Evolutionary conservation across 495 filamentous ascomycete species (phyloP).

Genomic region (Tuber calosporum): DNA sequence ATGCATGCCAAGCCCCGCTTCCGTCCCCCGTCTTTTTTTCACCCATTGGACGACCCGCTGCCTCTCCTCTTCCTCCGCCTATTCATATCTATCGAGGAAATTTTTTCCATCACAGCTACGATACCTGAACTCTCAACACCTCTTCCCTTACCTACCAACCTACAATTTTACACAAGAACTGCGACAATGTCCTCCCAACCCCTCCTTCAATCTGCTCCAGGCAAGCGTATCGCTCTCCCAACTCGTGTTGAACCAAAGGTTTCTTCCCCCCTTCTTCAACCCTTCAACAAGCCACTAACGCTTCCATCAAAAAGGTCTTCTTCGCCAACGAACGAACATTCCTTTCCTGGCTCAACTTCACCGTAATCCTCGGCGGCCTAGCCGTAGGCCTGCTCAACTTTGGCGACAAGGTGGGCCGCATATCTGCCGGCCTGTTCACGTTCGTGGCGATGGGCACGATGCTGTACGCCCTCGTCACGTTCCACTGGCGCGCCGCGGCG

Average conservation of each 20-base stretch:
- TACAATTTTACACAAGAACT: neutral
- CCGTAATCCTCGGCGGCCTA: slow-evolving; percentile 90
- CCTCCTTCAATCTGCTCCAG: slow-evolving; percentile 83
- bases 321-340: slow-evolving; percentile 99
- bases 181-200: slow-evolving; percentile 84
- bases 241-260: slow-evolving; percentile 93
- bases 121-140: neutral
- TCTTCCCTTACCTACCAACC: neutral
- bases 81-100: slow-evolving; percentile 4
- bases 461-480: slow-evolving; percentile 90
- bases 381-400: slow-evolving; percentile 97
- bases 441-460: slow-evolving; percentile 89
- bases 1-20: neutral
- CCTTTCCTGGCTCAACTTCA: slow-evolving; percentile 97
- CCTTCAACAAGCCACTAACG: slow-evolving; percentile 7
- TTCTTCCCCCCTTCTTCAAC: neutral
- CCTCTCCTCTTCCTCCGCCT: neutral
- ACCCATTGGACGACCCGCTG: neutral
- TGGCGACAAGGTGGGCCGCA: slow-evolving; percentile 83
- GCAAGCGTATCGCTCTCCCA: slow-evolving; percentile 96
- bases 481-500: slow-evolving; percentile 92
- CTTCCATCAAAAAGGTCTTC: slow-evolving; percentile 57
- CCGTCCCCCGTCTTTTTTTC: neutral
- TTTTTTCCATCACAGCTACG: neutral
- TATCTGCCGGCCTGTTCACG: slow-evolving; percentile 88